A percentile compares a stretch with the other conserved stretches of the same genome.
phyloP scores from a whole-genome alignment of 306 rosid genomes.

The Corylus avellana region DNA sequence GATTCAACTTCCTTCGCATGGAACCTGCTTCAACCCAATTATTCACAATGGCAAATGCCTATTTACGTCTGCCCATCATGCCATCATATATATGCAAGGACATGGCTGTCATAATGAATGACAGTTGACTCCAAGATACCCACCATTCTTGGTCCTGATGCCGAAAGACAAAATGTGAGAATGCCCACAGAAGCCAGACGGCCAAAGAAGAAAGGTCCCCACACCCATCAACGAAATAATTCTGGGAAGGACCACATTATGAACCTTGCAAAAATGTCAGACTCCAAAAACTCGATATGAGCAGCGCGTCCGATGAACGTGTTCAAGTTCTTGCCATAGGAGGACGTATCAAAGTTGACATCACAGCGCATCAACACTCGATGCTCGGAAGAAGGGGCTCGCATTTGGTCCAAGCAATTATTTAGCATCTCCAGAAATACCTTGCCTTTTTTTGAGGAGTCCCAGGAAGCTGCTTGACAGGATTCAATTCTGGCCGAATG shows the following conservation, averaged over 20 bases:
- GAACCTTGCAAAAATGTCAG: constrained; percentile 76
- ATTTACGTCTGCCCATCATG: constrained; percentile 5
- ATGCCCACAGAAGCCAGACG: constrained; percentile 17
- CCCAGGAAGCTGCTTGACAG: constrained; percentile 82
- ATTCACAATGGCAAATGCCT: constrained; percentile 29
- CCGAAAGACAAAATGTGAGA: neutral
- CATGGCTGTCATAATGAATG: neutral
- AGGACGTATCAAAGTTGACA: constrained; percentile 74
- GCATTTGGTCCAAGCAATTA: constrained; percentile 83
- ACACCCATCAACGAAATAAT: constrained; percentile 49
- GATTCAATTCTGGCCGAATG: constrained; percentile 93
- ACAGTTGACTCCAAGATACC: neutral
- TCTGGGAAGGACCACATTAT: constrained; percentile 94
- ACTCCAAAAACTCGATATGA: constrained; percentile 86
- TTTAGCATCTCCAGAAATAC: constrained; percentile 78
- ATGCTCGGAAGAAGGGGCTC: constrained; percentile 48
- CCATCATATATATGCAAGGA: neutral
- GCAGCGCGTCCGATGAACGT: constrained; percentile 87
- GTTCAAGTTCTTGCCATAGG: constrained; percentile 88
- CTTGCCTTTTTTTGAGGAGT: constrained; percentile 69
- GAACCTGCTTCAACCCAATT: constrained; percentile 20
- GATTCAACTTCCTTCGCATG: constrained; percentile 14
- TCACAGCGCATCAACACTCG: constrained; percentile 91
- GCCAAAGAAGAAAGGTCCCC: constrained; percentile 15
- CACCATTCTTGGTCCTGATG: constrained; percentile 9